A percentile compares a stretch with the other conserved stretches of the same genome.
Evolutionary conservation across 305 asterid species (phyloP).

Genomic region (Fraxinus xanthoxyloides): DNA sequence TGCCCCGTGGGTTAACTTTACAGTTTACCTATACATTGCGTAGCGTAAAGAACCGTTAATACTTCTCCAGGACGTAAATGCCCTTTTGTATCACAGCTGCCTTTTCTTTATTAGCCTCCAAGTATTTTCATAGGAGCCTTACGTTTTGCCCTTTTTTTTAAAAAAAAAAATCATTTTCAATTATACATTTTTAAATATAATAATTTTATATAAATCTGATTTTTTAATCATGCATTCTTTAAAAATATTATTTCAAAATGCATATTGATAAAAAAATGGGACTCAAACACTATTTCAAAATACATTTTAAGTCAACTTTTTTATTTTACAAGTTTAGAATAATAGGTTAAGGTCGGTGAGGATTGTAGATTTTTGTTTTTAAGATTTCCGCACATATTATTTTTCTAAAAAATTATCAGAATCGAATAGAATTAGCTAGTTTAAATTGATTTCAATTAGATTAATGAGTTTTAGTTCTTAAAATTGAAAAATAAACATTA

Average conservation of each 20-base stretch:
- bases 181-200: too few species aligned
- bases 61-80: conserved; percentile 20
- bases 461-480: not conserved
- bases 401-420: not conserved
- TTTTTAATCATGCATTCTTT: too few species aligned
- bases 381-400: not conserved
- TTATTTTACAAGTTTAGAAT: not conserved
- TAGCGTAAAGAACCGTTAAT: not conserved
- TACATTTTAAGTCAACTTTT: not conserved
- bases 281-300: too few species aligned
- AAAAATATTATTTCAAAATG: too few species aligned
- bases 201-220: too few species aligned
- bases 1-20: not conserved
- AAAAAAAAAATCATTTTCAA: too few species aligned
- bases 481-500: too few species aligned
- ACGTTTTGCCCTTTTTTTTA: not conserved
- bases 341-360: not conserved
- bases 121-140: not conserved
- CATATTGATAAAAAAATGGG: too few species aligned
- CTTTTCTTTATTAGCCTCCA: not conserved
- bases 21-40: not conserved
- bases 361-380: not conserved
- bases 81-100: conserved; percentile 6
- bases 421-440: not conserved
- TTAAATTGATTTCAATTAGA: not conserved